Conservation (phyloP, 2,329 filamentous ascomycete genomes). For the Aspergillus sp. region DNA sequence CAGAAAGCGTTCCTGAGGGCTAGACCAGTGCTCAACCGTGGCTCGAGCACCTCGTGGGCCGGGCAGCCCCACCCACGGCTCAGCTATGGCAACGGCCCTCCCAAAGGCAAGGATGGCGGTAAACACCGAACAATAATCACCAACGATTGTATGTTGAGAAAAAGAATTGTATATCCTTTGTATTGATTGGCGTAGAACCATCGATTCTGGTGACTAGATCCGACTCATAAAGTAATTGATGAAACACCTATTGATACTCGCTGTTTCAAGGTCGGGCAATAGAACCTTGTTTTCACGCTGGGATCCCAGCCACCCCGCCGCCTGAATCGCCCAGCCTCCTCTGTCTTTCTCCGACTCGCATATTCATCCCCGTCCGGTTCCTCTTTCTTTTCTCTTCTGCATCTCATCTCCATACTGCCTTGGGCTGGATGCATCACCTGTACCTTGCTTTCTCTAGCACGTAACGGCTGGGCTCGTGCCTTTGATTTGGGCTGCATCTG, state of each 20-base stretch:
- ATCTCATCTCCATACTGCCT: neutral
- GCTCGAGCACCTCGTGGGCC: conserved; percentile 12
- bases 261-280: too few species aligned
- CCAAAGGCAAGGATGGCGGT: neutral
- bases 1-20: neutral
- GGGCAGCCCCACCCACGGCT: conserved; percentile 12
- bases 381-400: conserved; percentile 1
- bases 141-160: neutral
- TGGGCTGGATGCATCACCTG: conserved; percentile 8
- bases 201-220: neutral
- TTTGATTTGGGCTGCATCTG: conserved; percentile 18
- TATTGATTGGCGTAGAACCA: neutral
- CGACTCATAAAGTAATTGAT: neutral
- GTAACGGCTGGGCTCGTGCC: conserved; percentile 15
- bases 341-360: conserved; percentile 16
- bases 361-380: conserved; percentile 8
- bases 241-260: neutral
- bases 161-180: neutral
- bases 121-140: conserved; percentile 9
- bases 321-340: conserved; percentile 38
- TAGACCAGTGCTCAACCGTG: conserved; percentile 6
- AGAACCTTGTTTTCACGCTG: too few species aligned
- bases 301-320: conserved; percentile 35
- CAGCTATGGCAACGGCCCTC: neutral
- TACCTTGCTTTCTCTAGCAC: conserved; percentile 5